A percentile compares a stretch with the other conserved stretches of the same genome.
Evolutionary conservation across 208 protist species (phyloP).

Genomic region (Crithidia mellificae): DNA sequence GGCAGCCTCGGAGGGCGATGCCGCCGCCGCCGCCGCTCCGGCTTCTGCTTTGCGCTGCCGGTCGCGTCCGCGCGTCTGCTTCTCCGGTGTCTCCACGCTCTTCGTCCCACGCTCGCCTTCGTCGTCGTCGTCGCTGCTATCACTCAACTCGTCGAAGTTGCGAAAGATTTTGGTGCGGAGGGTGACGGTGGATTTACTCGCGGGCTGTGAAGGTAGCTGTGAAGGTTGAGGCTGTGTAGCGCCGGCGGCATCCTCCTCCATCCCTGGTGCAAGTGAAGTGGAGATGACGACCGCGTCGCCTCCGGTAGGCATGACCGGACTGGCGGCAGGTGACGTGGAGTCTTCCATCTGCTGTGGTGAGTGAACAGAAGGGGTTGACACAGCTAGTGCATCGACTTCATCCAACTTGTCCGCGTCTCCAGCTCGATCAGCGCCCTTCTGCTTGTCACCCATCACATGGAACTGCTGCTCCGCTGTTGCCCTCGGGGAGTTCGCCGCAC

Average conservation of each 20-base stretch:
- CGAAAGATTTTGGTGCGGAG: constrained; percentile 5
- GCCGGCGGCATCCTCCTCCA: no score
- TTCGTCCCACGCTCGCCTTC: constrained; percentile 2
- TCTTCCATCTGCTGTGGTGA: neutral
- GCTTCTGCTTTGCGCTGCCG: neutral
- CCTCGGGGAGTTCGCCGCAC: neutral
- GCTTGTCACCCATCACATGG: neutral
- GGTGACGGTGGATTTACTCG: neutral
- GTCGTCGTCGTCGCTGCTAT: constrained; percentile 14
- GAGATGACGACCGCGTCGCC: neutral
- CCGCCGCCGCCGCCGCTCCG: no score
- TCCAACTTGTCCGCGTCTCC: no score
- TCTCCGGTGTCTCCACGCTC: constrained; percentile 27
- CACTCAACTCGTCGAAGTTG: neutral
- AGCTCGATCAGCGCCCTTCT: neutral
- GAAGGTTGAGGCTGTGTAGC: no score
- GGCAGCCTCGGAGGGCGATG: no score
- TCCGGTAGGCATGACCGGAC: neutral
- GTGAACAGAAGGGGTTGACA: neutral
- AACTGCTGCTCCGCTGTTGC: neutral
- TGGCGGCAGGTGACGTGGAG: neutral
- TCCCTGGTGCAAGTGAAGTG: neutral
- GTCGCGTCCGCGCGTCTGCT: neutral
- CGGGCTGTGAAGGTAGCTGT: no score
- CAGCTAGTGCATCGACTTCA: neutral